phyloP scores from a whole-genome alignment of 495 filamentous ascomycete species.

The Aspergillus nanangensis region DNA sequence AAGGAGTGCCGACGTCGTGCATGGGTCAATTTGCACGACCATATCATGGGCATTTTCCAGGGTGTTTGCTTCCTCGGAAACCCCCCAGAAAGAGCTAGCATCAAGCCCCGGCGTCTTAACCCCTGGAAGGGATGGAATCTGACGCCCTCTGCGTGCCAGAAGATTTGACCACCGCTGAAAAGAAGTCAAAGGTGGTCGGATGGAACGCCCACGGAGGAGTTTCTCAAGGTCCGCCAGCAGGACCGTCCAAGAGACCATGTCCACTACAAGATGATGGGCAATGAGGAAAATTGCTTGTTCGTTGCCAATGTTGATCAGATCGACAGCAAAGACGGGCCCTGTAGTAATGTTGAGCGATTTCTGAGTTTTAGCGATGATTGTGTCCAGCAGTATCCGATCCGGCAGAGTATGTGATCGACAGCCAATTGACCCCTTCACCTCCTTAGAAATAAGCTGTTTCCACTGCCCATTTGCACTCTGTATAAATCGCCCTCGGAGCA shows the following conservation, averaged over 20 bases:
- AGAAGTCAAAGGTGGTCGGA: conserved; percentile 12
- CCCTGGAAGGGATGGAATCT: no score
- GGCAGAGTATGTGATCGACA: no score
- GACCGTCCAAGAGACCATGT: conserved; percentile 56
- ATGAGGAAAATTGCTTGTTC: conserved; percentile 19
- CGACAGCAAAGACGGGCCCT: conserved; percentile 42
- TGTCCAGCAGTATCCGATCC: no score
- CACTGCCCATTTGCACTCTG: no score
- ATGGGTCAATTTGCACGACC: conserved; percentile 9
- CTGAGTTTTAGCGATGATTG: no score
- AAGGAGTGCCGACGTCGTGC: conserved; percentile 19
- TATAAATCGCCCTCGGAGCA: no score
- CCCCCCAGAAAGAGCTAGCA: no score
- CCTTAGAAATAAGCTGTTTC: no score
- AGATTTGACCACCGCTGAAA: conserved; percentile 23
- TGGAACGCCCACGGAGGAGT: conserved; percentile 26
- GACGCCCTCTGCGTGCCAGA: no score
- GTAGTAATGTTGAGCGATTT: conserved; percentile 18
- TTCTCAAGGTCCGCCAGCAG: conserved; percentile 50
- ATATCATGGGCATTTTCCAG: conserved; percentile 24
- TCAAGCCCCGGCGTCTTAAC: no score
- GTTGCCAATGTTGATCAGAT: conserved; percentile 25
- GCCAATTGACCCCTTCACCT: no score
- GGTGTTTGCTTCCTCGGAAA: no score
- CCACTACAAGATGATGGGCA: conserved; percentile 56